Evolutionary conservation across 805 yeast species (phyloP).

Genomic region (Sugiyamaella valdiviana): DNA sequence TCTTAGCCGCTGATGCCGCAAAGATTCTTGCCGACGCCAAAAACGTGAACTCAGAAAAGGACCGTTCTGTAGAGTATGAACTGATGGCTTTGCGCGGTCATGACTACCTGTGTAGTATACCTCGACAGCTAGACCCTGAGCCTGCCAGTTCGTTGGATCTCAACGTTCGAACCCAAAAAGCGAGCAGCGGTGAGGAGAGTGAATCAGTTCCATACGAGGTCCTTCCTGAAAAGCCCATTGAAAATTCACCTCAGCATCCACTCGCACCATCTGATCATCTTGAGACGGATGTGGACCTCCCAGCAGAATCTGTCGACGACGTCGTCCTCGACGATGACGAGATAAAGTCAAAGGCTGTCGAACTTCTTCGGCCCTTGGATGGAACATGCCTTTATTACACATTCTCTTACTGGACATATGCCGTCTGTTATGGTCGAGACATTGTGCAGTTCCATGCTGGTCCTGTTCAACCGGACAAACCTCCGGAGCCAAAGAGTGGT

Average conservation of each 20-base stretch:
- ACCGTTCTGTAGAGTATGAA: slow-evolving; percentile 7
- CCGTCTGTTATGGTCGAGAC: slow-evolving; percentile 44
- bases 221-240: not conserved
- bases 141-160: not conserved
- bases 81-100: slow-evolving; percentile 14
- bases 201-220: not conserved
- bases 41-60: slow-evolving; percentile 1
- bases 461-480: slow-evolving; percentile 1
- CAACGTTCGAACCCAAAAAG: not conserved
- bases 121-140: slow-evolving; percentile 3
- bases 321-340: not conserved
- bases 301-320: not conserved
- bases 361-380: slow-evolving; percentile 15
- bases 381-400: slow-evolving; percentile 25
- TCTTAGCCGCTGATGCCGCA: slow-evolving; percentile 3
- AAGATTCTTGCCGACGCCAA: not conserved
- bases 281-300: not conserved
- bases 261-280: not conserved
- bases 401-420: slow-evolving; percentile 51
- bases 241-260: no score
- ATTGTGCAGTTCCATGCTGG: slow-evolving; percentile 44
- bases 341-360: slow-evolving; percentile 9
- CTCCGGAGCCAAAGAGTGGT: slow-evolving; percentile 22
- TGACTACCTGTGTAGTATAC: slow-evolving; percentile 20
- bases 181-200: not conserved